phyloP scores from a whole-genome alignment of 192 early-diverging fungal genomes.

The Geosiphon pyriformis region DNA sequence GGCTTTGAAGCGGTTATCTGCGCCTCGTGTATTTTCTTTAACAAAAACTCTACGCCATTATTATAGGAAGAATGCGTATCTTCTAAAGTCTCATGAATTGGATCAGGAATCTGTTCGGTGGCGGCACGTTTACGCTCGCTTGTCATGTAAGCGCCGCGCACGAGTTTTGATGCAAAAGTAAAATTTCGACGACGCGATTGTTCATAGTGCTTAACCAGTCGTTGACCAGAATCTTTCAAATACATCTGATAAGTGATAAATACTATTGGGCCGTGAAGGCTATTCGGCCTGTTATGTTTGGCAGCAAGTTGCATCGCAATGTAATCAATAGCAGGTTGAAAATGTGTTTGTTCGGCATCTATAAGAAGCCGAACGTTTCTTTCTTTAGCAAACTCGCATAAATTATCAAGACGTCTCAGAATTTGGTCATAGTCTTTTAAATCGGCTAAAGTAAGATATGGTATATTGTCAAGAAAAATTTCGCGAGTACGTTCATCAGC shows the following conservation, averaged over 20 bases:
- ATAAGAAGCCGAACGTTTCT: conserved; percentile 73
- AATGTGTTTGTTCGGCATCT: conserved; percentile 92
- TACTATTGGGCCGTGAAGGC: conserved; percentile 53
- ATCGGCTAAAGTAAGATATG: conserved; percentile 48
- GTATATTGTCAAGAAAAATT: conserved; percentile 29
- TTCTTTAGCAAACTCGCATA: conserved; percentile 59
- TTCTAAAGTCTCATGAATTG: conserved; percentile 73
- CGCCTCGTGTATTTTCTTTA: conserved; percentile 46
- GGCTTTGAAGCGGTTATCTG: conserved; percentile 6
- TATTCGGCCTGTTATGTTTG: conserved; percentile 56
- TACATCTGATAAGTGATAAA: conserved; percentile 99
- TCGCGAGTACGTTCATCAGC: conserved; percentile 48
- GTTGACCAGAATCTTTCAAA: conserved; percentile 56
- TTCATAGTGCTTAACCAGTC: conserved; percentile 62
- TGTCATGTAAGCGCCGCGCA: conserved; percentile 70
- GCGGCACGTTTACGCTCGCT: conserved; percentile 58
- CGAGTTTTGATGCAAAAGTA: conserved; percentile 80
- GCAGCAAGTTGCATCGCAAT: conserved; percentile 64
- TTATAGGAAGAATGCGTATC: conserved; percentile 85
- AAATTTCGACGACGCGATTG: conserved; percentile 65
- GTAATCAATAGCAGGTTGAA: conserved; percentile 89
- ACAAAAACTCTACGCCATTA: conserved; percentile 63
- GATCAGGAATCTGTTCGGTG: conserved; percentile 62
- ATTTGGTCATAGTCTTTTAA: conserved; percentile 64
- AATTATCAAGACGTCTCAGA: conserved; percentile 59